Evolutionary conservation across 208 protist species (phyloP).

Genomic region (Trypanosoma congolense): DNA sequence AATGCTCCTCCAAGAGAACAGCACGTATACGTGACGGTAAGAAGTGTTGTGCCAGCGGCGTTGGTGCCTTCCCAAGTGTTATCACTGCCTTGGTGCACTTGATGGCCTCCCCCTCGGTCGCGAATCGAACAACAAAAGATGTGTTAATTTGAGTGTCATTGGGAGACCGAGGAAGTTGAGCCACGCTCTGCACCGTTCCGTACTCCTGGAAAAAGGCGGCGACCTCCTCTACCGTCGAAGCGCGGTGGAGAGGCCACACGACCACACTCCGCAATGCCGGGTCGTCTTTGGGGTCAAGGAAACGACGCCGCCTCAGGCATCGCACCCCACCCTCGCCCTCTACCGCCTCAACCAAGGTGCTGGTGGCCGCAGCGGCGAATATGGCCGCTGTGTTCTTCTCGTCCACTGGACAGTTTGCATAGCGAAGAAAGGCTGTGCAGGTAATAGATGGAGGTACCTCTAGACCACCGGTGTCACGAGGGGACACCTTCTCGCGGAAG

Average conservation of each 20-base stretch:
- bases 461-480: constrained; percentile 8
- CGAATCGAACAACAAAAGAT: constrained; percentile 19
- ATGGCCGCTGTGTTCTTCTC: constrained; percentile 14
- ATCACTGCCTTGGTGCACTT: constrained; percentile 6
- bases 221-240: constrained; percentile 22
- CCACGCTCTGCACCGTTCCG: constrained; percentile 12
- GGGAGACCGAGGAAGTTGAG: neutral
- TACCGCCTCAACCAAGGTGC: constrained; percentile 14
- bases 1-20: constrained; percentile 10
- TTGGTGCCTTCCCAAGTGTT: constrained; percentile 17
- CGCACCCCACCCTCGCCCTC: constrained; percentile 10
- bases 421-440: constrained; percentile 23
- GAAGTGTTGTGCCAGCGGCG: constrained; percentile 25
- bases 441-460: constrained; percentile 17
- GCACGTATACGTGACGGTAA: constrained; percentile 24
- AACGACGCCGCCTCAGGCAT: constrained; percentile 21
- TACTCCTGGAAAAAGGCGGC: constrained; percentile 18
- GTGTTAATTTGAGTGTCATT: constrained; percentile 13
- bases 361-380: constrained; percentile 12
- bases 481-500: constrained; percentile 32
- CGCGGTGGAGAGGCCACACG: constrained; percentile 22
- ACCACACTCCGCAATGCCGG: constrained; percentile 31
- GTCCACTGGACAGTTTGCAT: constrained; percentile 19
- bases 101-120: constrained; percentile 11
- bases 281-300: constrained; percentile 20